Evolutionary conservation across 177 flowering plant genomes (phyloP).

Genomic region (Vitis hybrid): DNA sequence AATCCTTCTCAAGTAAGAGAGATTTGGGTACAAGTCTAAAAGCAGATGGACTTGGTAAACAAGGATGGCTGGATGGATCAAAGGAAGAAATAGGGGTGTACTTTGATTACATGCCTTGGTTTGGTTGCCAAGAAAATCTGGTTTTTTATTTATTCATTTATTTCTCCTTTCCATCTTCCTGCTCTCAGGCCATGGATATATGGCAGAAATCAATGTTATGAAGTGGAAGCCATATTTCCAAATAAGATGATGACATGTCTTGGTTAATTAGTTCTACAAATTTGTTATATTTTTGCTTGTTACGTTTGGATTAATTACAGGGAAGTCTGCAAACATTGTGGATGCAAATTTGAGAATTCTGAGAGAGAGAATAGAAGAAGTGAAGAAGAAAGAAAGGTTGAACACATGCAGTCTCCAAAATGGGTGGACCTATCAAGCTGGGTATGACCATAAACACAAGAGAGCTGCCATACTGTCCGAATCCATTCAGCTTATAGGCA

Average conservation of each 20-base stretch:
- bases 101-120: too few relatives aligned
- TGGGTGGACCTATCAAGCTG: constrained; percentile 12
- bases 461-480: not conserved
- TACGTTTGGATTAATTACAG: not conserved
- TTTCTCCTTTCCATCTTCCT: too few relatives aligned
- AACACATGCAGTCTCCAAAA: not conserved
- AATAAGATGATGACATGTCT: not conserved
- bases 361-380: constrained; percentile 17
- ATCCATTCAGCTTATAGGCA: constrained; percentile 7
- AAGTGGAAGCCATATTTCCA: not conserved
- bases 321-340: constrained; percentile 14
- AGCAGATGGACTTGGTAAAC: too few relatives aligned
- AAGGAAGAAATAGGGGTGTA: too few relatives aligned
- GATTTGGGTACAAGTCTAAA: too few relatives aligned
- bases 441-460: not conserved
- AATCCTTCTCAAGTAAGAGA: too few relatives aligned
- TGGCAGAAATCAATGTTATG: not conserved
- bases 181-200: too few relatives aligned
- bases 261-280: not conserved
- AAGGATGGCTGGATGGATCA: too few relatives aligned
- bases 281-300: not conserved
- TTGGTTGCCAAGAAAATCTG: too few relatives aligned
- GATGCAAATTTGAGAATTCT: constrained; percentile 17
- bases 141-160: too few relatives aligned
- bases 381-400: constrained; percentile 12